phyloP scores from a whole-genome alignment of 805 yeast genomes.

The Lachancea quebecensis region DNA sequence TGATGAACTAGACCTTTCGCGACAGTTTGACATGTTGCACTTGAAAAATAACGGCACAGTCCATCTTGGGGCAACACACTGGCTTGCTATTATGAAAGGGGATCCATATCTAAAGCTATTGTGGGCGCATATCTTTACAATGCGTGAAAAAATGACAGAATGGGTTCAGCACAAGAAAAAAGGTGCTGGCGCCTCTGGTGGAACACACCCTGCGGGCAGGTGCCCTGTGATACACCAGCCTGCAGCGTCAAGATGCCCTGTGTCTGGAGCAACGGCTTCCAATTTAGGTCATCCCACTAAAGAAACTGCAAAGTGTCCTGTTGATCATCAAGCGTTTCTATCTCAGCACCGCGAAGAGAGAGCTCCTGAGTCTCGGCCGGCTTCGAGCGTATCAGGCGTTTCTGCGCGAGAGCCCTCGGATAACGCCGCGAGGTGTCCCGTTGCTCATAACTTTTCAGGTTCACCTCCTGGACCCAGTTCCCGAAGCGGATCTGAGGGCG shows the following conservation, averaged over 20 bases:
- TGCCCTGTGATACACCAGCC: slow-evolving; percentile 22
- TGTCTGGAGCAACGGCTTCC: slow-evolving; percentile 1
- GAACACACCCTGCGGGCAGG: slow-evolving; percentile 8
- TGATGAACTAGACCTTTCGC: slow-evolving; percentile 34
- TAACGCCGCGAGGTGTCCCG: neutral
- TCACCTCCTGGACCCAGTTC: too few relatives aligned
- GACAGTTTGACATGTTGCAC: slow-evolving; percentile 41
- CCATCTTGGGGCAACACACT: slow-evolving; percentile 47
- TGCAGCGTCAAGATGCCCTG: slow-evolving; percentile 8
- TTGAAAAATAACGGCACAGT: slow-evolving; percentile 37
- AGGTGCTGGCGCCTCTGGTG: neutral
- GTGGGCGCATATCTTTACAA: slow-evolving; percentile 44
- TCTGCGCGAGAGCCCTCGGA: neutral
- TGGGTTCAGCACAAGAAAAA: slow-evolving; percentile 27
- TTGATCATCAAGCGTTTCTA: slow-evolving; percentile 20
- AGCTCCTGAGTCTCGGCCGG: neutral
- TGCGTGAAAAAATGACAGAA: slow-evolving; percentile 34
- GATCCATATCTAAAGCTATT: slow-evolving; percentile 49
- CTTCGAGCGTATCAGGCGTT: neutral
- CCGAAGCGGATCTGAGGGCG: too few relatives aligned
- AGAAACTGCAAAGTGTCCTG: slow-evolving; percentile 11
- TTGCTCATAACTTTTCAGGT: neutral
- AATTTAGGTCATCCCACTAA: neutral
- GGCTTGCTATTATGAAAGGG: slow-evolving; percentile 54
- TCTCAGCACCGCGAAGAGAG: neutral